Evolutionary conservation across 306 rosid species (phyloP).

Genomic region (Prunus padus): DNA sequence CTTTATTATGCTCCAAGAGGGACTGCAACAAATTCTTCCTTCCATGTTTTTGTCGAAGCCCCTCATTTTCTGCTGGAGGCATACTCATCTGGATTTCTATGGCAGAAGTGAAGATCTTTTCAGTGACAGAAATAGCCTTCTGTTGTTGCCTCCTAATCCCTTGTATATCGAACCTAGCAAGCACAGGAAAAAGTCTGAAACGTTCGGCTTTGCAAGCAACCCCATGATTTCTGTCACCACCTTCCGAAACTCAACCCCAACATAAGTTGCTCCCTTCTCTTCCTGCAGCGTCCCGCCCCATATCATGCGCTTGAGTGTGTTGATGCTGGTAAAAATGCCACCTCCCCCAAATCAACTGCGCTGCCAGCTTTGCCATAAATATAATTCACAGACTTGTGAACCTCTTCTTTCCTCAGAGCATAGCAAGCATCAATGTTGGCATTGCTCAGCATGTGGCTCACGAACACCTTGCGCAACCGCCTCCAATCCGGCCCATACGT

Average conservation of each 20-base stretch:
- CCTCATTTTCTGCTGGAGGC: neutral
- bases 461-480: conserved; percentile 32
- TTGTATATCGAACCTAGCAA: conserved; percentile 33
- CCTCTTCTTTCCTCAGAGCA: conserved; percentile 11
- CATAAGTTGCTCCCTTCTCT: neutral
- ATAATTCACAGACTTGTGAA: conserved; percentile 19
- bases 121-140: neutral
- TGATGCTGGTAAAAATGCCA: conserved; percentile 15
- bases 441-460: conserved; percentile 25
- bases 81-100: conserved; percentile 12
- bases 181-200: conserved; percentile 33
- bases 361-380: conserved; percentile 13
- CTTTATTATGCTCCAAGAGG: conserved; percentile 22
- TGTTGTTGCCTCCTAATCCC: conserved; percentile 25
- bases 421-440: conserved; percentile 14
- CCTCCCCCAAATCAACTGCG: conserved; percentile 17
- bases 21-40: conserved; percentile 26
- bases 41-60: neutral
- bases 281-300: conserved; percentile 20
- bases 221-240: conserved; percentile 5
- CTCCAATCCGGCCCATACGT: conserved; percentile 32
- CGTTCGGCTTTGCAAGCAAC: conserved; percentile 21
- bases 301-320: conserved; percentile 7
- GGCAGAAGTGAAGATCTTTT: conserved; percentile 7
- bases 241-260: conserved; percentile 2